These are phyloP conservation scores for Phaeophleospora eucalypticola DNA, from an alignment of 2,329 filamentous ascomycete genomes.

Conservation along the genomic window DNA sequence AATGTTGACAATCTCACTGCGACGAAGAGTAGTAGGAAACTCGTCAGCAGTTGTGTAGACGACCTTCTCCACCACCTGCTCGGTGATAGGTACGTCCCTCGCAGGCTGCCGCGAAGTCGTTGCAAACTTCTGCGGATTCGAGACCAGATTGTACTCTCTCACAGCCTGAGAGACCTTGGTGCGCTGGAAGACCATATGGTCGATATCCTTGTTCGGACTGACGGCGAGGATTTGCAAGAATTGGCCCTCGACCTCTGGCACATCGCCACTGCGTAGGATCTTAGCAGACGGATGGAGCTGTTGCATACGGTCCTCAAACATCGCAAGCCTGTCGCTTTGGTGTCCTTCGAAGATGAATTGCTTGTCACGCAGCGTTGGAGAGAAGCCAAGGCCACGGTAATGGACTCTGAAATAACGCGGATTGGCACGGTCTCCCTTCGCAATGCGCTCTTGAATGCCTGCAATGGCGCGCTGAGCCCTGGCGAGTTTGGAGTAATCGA, in stretches of 20 bases:
- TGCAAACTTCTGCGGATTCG: slow-evolving; percentile 73
- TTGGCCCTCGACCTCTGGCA: slow-evolving; percentile 75
- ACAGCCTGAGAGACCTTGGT: slow-evolving; percentile 78
- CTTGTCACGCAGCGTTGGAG: slow-evolving; percentile 75
- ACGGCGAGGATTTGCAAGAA: slow-evolving; percentile 79
- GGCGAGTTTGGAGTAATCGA: slow-evolving; percentile 89
- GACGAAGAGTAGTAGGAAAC: slow-evolving; percentile 85
- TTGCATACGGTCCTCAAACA: slow-evolving; percentile 88
- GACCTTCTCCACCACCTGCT: slow-evolving; percentile 77
- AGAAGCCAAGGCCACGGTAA: slow-evolving; percentile 87
- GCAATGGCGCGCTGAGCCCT: slow-evolving; percentile 86
- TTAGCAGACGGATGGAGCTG: slow-evolving; percentile 83
- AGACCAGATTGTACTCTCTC: slow-evolving; percentile 79
- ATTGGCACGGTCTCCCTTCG: slow-evolving; percentile 71
- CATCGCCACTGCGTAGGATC: slow-evolving; percentile 67
- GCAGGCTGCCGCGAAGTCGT: slow-evolving; percentile 67
- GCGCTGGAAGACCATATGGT: slow-evolving; percentile 80
- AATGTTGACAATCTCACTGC: slow-evolving; percentile 74
- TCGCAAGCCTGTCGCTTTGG: slow-evolving; percentile 68
- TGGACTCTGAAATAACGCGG: slow-evolving; percentile 88
- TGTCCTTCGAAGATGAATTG: slow-evolving; percentile 87
- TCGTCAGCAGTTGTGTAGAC: slow-evolving; percentile 78
- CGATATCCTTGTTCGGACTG: slow-evolving; percentile 74
- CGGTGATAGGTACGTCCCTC: slow-evolving; percentile 58
- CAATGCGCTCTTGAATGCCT: slow-evolving; percentile 82